Evolutionary conservation across 805 yeast genomes (phyloP).

Genomic region (Candida coquimbonensis): DNA sequence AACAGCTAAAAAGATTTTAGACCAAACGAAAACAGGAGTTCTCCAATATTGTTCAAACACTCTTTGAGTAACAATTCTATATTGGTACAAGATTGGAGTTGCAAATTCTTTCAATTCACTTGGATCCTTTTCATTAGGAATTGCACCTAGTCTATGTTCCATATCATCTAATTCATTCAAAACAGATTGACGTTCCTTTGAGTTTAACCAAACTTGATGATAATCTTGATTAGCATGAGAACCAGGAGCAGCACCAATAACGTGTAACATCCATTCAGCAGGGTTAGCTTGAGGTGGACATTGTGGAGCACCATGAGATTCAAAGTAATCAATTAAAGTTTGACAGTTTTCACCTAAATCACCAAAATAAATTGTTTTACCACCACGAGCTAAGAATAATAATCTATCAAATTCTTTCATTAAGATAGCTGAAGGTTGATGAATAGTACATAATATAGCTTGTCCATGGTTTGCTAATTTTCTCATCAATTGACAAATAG

Average conservation of each 20-base stretch:
- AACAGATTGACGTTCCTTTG: constrained; percentile 54
- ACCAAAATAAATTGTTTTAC: constrained; percentile 71
- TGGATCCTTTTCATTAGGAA: constrained; percentile 27
- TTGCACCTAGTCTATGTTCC: constrained; percentile 51
- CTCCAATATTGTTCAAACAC: constrained; percentile 62
- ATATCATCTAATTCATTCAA: constrained; percentile 53
- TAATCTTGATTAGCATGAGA: constrained; percentile 68
- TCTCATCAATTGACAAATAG: constrained; percentile 54
- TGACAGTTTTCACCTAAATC: constrained; percentile 56
- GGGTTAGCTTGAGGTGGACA: constrained; percentile 73
- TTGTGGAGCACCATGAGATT: constrained; percentile 52
- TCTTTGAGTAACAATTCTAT: constrained; percentile 41
- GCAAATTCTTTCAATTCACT: constrained; percentile 36
- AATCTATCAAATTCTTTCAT: constrained; percentile 74
- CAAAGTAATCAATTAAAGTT: constrained; percentile 59
- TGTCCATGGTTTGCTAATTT: constrained; percentile 54
- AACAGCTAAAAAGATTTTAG: constrained; percentile 47
- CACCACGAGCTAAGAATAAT: constrained; percentile 63
- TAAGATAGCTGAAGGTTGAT: constrained; percentile 79
- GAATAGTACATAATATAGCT: constrained; percentile 69
- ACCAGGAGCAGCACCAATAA: constrained; percentile 80
- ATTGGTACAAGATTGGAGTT: constrained; percentile 36
- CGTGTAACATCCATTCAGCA: constrained; percentile 90
- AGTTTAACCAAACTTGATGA: constrained; percentile 69
- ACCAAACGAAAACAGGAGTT: constrained; percentile 57